A percentile compares a stretch with the other conserved stretches of the same genome.
phyloP scores from a whole-genome alignment of 805 yeast species.

The Maudiozyma serrabonitensis region DNA sequence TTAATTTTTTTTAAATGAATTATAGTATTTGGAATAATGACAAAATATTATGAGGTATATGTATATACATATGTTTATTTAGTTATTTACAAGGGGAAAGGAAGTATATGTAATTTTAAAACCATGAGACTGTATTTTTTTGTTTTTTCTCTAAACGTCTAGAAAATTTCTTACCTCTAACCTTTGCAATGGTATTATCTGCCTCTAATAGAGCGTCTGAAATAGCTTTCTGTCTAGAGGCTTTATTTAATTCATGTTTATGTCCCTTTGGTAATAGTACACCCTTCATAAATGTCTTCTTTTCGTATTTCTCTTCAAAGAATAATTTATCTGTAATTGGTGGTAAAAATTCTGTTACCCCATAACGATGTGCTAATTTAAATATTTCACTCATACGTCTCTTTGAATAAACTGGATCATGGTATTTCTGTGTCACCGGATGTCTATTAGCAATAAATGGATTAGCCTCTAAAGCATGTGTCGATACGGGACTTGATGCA shows the following conservation, averaged over 20 bases:
- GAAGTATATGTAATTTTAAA: constrained; percentile 1
- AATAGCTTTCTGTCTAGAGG: constrained; percentile 49
- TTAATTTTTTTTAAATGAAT: not conserved
- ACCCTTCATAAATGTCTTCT: constrained; percentile 66
- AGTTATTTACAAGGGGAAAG: not conserved
- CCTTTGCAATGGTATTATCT: constrained; percentile 57
- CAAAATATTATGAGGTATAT: not conserved
- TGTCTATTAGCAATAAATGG: constrained; percentile 83
- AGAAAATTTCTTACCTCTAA: constrained; percentile 46
- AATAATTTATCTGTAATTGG: constrained; percentile 42
- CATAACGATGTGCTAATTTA: constrained; percentile 73
- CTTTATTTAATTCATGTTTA: constrained; percentile 63
- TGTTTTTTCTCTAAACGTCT: constrained; percentile 37
- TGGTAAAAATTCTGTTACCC: constrained; percentile 73
- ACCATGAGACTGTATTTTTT: constrained; percentile 13
- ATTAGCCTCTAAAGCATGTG: constrained; percentile 62
- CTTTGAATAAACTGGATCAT: constrained; percentile 66
- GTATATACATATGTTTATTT: not conserved
- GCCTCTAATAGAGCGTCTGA: constrained; percentile 54
- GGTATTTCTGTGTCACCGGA: constrained; percentile 69
- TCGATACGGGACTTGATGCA: constrained; percentile 51
- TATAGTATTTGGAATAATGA: not conserved
- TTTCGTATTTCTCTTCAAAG: constrained; percentile 66
- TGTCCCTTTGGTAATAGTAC: constrained; percentile 70
- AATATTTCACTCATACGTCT: constrained; percentile 76